Conservation (phyloP, 345 rosid species). For the Corchorus olitorius region DNA sequence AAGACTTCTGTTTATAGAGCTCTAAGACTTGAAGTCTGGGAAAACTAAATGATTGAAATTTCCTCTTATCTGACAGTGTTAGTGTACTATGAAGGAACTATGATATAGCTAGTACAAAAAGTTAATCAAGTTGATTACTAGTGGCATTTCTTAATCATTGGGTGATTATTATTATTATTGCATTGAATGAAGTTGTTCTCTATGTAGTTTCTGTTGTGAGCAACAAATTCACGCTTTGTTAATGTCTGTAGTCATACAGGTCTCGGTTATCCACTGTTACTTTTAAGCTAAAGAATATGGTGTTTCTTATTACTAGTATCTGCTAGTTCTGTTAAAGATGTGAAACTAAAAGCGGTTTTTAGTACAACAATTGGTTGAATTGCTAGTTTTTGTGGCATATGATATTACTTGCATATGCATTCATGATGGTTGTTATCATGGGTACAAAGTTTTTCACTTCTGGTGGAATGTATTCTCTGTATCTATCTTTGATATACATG, state of each 20-base stretch:
- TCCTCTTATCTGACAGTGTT: background rate
- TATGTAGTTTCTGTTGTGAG: background rate
- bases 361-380: background rate
- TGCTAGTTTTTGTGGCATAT: constrained; percentile 2
- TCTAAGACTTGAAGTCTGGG: no score
- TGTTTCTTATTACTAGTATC: background rate
- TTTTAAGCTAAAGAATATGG: background rate
- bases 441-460: background rate
- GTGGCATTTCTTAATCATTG: background rate
- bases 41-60: background rate
- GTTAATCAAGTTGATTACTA: background rate
- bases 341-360: no score
- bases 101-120: background rate
- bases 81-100: background rate
- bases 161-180: no score
- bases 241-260: background rate
- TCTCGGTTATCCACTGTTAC: background rate
- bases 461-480: background rate
- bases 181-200: background rate
- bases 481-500: background rate
- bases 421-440: background rate
- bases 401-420: constrained; percentile 2
- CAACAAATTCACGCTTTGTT: background rate
- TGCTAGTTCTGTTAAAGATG: no score
- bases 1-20: background rate